Base-by-base conservation (phyloP, 805 yeast species). In the Sporopachydermia lactativora region DNA sequence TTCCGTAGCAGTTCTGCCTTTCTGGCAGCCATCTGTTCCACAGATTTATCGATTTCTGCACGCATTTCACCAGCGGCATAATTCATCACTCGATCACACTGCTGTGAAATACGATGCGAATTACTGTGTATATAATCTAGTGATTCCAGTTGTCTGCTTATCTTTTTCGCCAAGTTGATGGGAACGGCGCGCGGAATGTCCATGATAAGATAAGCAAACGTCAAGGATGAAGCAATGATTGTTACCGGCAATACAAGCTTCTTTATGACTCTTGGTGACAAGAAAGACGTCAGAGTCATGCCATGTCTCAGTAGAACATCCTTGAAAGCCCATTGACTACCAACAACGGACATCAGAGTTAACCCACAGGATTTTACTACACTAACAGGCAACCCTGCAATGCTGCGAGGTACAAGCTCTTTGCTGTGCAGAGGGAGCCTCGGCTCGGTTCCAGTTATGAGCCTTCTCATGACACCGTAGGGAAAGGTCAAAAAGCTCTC, bases 141-240 rank as follows among this genome's bases (percentile, higher is more conserved):
- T 13, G 70, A 72, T 35, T 66, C 65, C 24, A 92, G 64, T 51
- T 79, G 81, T 4, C 53, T 53, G 46, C 71, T 72, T 48, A 89
- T 71, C 57, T 81, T 84, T 38, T 69, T 65, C 0, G 92, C 85
- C 43, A 85, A 70, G 43, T 86, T 86, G 48, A 85, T 66, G 15
- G 95, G 94, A 50, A 84, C 75, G 0, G 96, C 95, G 50, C 80
- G 73, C 2, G 96, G 96, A 11, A 94, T 74, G 57, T 92, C 97
- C 44, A 68, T 65, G 15, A 85, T 62, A 43, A 86, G 55, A 51
- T 82, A 85, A 35, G 75, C 73, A 0, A 71, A 60, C 0, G 80
- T 66, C 11, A 74, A 63, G 1, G 74, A 68, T 3, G 73, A 61
- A 1, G 70, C 68, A 5, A 74, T 65, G 2, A 75, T 47, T 1